phyloP scores from a whole-genome alignment of 78 protist species.

The Dictyostelium firmibasis region DNA sequence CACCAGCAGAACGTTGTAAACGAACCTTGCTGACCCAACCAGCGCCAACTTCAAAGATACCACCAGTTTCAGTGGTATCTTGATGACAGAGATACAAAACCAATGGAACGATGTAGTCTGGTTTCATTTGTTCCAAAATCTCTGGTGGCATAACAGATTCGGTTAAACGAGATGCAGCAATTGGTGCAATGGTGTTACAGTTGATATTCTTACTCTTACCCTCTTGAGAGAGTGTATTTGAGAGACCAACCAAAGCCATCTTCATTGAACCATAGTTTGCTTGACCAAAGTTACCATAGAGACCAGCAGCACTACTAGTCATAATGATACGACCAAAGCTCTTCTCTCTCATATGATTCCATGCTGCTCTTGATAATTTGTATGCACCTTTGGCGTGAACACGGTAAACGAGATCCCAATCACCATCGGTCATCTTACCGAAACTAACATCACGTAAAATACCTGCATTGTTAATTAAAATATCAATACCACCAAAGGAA shows the following conservation, averaged over 20 bases:
- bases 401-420: constrained; percentile 86
- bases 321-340: constrained; percentile 87
- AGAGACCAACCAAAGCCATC: constrained; percentile 86
- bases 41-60: constrained; percentile 86
- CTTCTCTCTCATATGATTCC: constrained; percentile 87
- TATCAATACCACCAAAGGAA: constrained; percentile 88
- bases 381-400: constrained; percentile 90
- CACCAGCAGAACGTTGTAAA: constrained; percentile 84
- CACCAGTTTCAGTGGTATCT: constrained; percentile 78
- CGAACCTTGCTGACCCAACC: constrained; percentile 87
- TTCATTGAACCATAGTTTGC: constrained; percentile 90
- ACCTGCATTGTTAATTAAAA: constrained; percentile 93
- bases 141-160: constrained; percentile 89
- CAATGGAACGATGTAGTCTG: constrained; percentile 90
- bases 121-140: constrained; percentile 76
- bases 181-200: constrained; percentile 89
- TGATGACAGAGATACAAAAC: constrained; percentile 87
- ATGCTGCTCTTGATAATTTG: constrained; percentile 87
- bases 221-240: constrained; percentile 86
- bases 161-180: constrained; percentile 87
- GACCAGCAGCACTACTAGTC: constrained; percentile 88
- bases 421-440: constrained; percentile 84
- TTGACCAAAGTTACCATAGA: constrained; percentile 94
- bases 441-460: constrained; percentile 88
- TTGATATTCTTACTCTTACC: constrained; percentile 85